Conservation (phyloP, 495 filamentous ascomycete genomes). For the Jackrogersella multiformis region DNA sequence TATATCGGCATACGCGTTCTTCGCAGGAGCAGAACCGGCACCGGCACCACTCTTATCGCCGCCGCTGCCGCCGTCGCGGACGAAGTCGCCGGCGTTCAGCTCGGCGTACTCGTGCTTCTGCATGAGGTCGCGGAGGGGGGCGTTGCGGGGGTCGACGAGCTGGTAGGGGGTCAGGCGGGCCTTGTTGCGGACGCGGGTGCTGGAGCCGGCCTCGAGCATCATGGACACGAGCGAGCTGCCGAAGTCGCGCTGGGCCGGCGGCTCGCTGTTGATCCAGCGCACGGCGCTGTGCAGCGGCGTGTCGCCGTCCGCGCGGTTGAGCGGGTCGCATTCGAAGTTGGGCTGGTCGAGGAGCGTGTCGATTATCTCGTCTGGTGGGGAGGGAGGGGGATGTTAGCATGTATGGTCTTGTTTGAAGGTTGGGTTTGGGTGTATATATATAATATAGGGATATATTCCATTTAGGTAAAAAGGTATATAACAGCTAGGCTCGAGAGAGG, state of each 20-base stretch:
- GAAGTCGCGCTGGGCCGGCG: conserved; percentile 65
- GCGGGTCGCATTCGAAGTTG: conserved; percentile 91
- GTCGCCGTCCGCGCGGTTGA: conserved; percentile 81
- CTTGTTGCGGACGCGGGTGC: conserved; percentile 66
- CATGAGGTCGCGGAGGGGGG: conserved; percentile 70
- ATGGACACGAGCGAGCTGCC: conserved; percentile 80
- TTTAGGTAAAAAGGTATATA: background rate
- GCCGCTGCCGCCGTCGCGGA: conserved; percentile 35
- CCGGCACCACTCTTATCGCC: too few species aligned
- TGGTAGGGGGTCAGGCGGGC: conserved; percentile 73
- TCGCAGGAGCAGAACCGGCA: too few species aligned
- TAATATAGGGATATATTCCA: background rate
- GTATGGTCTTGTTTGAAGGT: background rate
- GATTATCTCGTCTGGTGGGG: conserved; percentile 78
- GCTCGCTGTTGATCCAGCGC: conserved; percentile 77
- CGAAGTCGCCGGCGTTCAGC: conserved; percentile 61
- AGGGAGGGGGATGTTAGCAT: conserved; percentile 9
- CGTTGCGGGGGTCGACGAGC: conserved; percentile 77
- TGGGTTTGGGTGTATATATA: background rate
- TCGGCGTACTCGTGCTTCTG: conserved; percentile 79
- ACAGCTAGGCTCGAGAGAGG: background rate
- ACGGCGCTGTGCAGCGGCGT: conserved; percentile 92
- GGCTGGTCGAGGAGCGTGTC: conserved; percentile 93
- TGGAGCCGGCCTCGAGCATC: conserved; percentile 86
- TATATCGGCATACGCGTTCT: conserved; percentile 1